Evolutionary conservation across 345 rosid species (phyloP).

Genomic region (Citrus inodora): DNA sequence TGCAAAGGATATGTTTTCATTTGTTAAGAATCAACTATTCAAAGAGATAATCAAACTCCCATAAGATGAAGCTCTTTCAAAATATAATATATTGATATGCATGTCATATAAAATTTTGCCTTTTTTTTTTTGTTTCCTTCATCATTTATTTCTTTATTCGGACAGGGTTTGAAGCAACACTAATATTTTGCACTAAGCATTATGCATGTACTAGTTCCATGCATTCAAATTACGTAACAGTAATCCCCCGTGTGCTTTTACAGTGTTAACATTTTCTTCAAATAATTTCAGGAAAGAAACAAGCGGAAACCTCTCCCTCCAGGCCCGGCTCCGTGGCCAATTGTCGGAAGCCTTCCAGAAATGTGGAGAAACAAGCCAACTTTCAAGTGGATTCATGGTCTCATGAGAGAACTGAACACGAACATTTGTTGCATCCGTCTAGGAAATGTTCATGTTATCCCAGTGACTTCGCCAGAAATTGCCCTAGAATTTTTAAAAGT

Average conservation of each 20-base stretch:
- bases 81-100: too few species aligned
- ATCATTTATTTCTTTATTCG: too few species aligned
- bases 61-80: background rate
- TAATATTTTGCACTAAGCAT: background rate
- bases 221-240: too few species aligned
- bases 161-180: background rate
- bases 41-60: too few species aligned
- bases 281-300: background rate
- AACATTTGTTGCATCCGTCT: background rate
- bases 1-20: background rate
- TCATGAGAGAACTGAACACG: background rate
- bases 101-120: too few species aligned
- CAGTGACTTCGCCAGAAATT: background rate
- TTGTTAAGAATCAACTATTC: background rate
- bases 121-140: too few species aligned
- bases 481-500: background rate
- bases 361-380: background rate
- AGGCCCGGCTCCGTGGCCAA: background rate
- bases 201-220: background rate
- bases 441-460: background rate
- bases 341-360: background rate
- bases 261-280: background rate
- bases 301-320: background rate
- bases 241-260: too few species aligned
- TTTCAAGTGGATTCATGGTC: background rate